Base-by-base conservation (phyloP, 352 stramenopile genomes). In the Globisporangium cederbergense region DNA sequence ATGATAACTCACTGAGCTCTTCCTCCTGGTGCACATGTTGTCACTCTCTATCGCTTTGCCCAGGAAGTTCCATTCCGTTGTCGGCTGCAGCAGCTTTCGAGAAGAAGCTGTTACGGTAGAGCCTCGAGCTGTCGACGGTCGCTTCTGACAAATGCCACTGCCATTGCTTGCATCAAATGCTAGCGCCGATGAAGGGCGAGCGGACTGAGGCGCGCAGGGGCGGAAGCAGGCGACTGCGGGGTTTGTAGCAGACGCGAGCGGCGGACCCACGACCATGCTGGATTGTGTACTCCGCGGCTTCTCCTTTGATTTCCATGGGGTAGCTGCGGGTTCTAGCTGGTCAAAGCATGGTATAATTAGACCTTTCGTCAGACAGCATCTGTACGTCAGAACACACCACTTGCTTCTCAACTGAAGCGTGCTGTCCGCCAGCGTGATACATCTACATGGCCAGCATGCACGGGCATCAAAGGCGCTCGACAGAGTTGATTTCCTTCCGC, bases 241-340 rank as follows among this genome's bases (percentile, higher is more conserved):
- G 40, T 34, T 40, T 14, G 34, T 20, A 5, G 20, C 10, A 38
- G 60, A 34, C 36, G 60, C 60, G 51, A 65, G 38, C 18, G 60
- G 60, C 28, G 60, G 60, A 34, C 20, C 60, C 6, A 65, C 25
- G 1, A 53, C 60, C 58, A 63, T 63, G 18, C 36, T 42, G 13
- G 36, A 42, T 36, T 36, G 32, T 36, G 32, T 5, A 36, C 32
- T 36, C 32, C 0, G 32, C 3, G 32, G 4, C 32, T 36, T 36
- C 32, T 36, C 32, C 32, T 36, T 36, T 9, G 7, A 36, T 5
- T 5, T 36, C 7, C 32, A 9, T 8, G 32, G 32, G 4, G 25
- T 28, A 28, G 32, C 32, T 36, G 32, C 32, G 32, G 7, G 32
- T 36, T 36, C 32, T 8, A 36, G 32, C 32, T 9, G 4, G 3